Base-by-base conservation (phyloP, 768 basidiomycete species). In the Lentinula sp. region DNA sequence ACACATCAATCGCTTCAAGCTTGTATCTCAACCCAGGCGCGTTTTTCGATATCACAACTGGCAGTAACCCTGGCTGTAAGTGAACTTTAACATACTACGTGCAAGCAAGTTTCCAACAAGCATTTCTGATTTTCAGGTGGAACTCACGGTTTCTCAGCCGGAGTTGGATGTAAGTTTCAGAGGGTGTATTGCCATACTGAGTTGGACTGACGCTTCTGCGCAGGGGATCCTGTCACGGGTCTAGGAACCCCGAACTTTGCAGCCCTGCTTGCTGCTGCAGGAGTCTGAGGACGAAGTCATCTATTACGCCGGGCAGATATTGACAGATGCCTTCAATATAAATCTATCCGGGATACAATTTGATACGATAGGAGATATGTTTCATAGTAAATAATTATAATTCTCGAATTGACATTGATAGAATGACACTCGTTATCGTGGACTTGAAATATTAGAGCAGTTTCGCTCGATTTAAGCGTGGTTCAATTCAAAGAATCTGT, bases 31-130 rank as follows among this genome's bases (percentile, higher is more conserved):
- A 40, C 18, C 74, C 74, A 0, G 61, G 61, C 9, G 67, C 64
- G 2, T 68, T 81, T 62, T 77, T 77, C 57, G 80, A 81, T 37
- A 74, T 81, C 63, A 78, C 77, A 0, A 39, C 21, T 9, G 45
- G 45, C 0, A 70, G 69, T 52, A 78, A 77, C 61, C 75, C 76
- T 1, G 80, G 80, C 7, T 72, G 71, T 62, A 69, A 72, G 64
- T 39, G 9, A 39, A 39, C 37, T 13, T 39, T 28, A 28, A 39
- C 13, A 39, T 39, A 39, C 7, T 9, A 39, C 37, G 2, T 39
- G 37, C 37, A 0, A 39, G 13, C 13, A 39, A 8, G 7, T 6
- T 39, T 13, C 37, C 13, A 39, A 39, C 37, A 39, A 28, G 28
- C 28, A 23, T 23, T 37, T 37, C 8, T 8, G 11, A 37, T 37